Base-by-base conservation (phyloP, 495 filamentous ascomycete species). In the Recurvomyces mirabilis region DNA sequence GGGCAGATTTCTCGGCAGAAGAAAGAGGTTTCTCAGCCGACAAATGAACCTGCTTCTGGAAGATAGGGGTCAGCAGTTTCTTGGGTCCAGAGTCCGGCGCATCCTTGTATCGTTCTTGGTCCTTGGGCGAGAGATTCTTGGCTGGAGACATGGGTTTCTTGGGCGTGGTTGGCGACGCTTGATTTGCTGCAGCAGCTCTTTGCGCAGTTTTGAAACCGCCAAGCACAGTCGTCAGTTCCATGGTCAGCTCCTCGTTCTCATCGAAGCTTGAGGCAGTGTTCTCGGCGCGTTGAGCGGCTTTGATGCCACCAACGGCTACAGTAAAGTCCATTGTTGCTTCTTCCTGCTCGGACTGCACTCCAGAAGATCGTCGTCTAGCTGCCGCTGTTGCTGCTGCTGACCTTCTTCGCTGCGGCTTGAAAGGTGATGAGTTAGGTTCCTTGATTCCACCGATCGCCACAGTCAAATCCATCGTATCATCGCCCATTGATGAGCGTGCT, bases 291-390 rank as follows among this genome's bases (percentile, higher is more conserved):
- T 25, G 17, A 25, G 25, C 25, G 33, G 47, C 48, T 33, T 59
- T 55, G 35, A 60, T 86, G 19, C 75, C 74, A 38, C 86, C 85
- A 34, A 87, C 66, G 28, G 77, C 82, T 53, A 69, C 76, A 2
- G 83, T 91, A 41, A 93, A 68, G 45, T 89, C 80, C 82, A 88
- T 83, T 1, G 85, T 79, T 55, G 77, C 70, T 28, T 87, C 78
- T 18, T 69, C 73, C 43, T 64, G 21, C 43, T 60, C 47, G 19
- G 58, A 33, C 32, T 40, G 34, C 35, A 61, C 52, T 46, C 53
- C 52, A 14, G 49, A 66, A 32, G 38, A 55, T 18, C 14, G 43
- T 32, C 25, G 36, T 37, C 47, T 13, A n/a, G n/a, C n/a, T n/a
- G n/a, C n/a, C n/a, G n/a, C n/a, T n/a, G n/a, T n/a, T n/a, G n/a